Base-by-base conservation (phyloP, 2,329 filamentous ascomycete species). In the Cryphonectria carpinicola region DNA sequence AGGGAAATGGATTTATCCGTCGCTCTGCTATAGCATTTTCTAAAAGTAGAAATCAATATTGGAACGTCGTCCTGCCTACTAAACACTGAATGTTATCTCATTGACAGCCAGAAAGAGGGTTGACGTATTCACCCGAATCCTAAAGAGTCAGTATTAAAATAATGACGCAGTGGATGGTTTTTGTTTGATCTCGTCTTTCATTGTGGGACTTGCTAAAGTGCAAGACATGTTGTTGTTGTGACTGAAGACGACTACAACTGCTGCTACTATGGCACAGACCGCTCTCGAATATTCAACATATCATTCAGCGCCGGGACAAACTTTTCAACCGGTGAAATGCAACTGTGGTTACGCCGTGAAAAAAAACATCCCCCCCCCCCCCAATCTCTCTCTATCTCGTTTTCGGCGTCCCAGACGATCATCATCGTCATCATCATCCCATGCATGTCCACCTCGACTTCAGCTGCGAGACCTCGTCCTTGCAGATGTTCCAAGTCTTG, bases 401-500 rank as follows among this genome's bases (percentile, higher is more conserved):
- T 22, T 10, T 7, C 6, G 17, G 17, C 46, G 8, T 49, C 46
- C 8, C 19, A 11, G 7, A n/a, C 19, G 46, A 49, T 49, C 19
- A 10, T n/a, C 54, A 19, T 32, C 14, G 10, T 28, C 14, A 7
- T 32, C 32, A 32, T 66, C 7, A 58, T 37, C 61, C 61, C 46
- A 71, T 52, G 43, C 69, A 71, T 37, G 68, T 64, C 65, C 71
- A 72, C 2, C 46, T 41, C 14, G 71, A 72, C 22, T 60, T 54
- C 49, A 71, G 8, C 13, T 61, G 69, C 7, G 68, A 62, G 4
- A 72, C 69, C 39, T 70, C 69, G 19, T 72, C 69, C 62, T 66
- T 70, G 58, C 66, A 71, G 11, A 46, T 65, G 1, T 68, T 58
- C 71, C 71, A 72, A 6, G 71, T 72, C 68, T 68, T 72, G 17